Evolutionary conservation across 2,329 filamentous ascomycete genomes (phyloP), one percentile per base, ranked within the genome.

Genomic region (Rosellinia necatrix): DNA sequence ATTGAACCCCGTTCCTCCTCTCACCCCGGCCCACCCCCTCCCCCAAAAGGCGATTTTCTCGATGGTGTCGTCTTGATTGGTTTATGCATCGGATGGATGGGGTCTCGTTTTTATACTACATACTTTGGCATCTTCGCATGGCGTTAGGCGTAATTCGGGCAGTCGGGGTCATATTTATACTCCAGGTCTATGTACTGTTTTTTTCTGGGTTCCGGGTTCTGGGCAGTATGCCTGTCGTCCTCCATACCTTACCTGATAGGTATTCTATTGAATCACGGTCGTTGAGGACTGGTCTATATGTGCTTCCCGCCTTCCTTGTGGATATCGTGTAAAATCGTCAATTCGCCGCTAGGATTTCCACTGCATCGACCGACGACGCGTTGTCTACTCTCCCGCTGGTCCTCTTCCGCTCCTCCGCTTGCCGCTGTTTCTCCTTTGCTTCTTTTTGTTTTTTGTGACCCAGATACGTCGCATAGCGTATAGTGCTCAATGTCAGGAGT

Each of bases 381-480:
- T 75, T 74, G 51, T 83, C 78, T 51, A 73, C 72, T 64, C 74
- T 76, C 25, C 78, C 80, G 13, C 74, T 74, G 25, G 76, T 75
- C 56, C 68, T 74, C 63, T 70, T 75, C 38, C 72, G 63, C 51
- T 76, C 70, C 61, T 80, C 76, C 34, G 76, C 77, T 60, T 76
- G 72, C 49, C 73, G 74, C 54, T 71, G 74, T 62, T 72, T 72
- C 57, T 72, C 70, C 22, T 79, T 76, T 12, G 71, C 75, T 68
- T 79, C 76, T 64, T 71, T 76, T 68, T 80, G 71, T 64, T 73
- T 75, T 70, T 81, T 74, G 49, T 83, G 79, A 58, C 73, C 74
- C 25, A 79, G 73, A 60, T 84, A 85, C 40, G 82, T 85, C 3
- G 80, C 77, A 67, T 86, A 88, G 21, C 84, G 79, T 46, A 88